Conservation (phyloP, 1,284 basidiomycete species). For the Heterobasidion occidentale region DNA sequence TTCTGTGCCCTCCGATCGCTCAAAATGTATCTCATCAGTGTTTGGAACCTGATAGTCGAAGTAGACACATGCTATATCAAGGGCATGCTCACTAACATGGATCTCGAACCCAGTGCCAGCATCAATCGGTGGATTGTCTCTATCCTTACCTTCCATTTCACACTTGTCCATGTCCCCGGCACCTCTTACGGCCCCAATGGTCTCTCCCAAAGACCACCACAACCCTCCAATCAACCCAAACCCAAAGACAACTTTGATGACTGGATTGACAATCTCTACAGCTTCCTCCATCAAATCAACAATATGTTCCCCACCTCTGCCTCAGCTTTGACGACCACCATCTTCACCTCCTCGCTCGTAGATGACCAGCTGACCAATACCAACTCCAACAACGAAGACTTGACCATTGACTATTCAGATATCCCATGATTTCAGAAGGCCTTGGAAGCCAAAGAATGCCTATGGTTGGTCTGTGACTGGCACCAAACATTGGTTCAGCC, state of each 20-base stretch:
- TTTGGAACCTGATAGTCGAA: constrained; percentile 26
- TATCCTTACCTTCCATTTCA: constrained; percentile 29
- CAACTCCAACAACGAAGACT: no score
- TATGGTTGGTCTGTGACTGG: no score
- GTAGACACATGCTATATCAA: constrained; percentile 13
- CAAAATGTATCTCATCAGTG: constrained; percentile 24
- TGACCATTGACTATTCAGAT: no score
- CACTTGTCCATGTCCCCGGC: constrained; percentile 20
- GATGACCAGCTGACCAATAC: no score
- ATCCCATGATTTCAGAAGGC: no score
- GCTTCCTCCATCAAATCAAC: constrained; percentile 7
- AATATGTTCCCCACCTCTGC: no score
- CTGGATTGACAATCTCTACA: constrained; percentile 23
- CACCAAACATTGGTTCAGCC: no score
- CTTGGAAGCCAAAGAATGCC: no score
- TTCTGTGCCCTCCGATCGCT: constrained; percentile 22
- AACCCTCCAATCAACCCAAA: background rate
- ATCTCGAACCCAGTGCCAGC: constrained; percentile 23
- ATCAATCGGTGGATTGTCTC: constrained; percentile 34
- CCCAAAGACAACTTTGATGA: constrained; percentile 22
- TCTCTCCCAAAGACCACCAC: background rate
- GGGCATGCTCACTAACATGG: constrained; percentile 8
- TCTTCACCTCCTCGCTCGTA: no score
- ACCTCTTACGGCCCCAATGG: background rate
- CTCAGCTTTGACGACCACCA: no score